These are phyloP conservation scores for Syzygium grande DNA, from an alignment of 345 rosid species.

Conservation along the genomic window DNA sequence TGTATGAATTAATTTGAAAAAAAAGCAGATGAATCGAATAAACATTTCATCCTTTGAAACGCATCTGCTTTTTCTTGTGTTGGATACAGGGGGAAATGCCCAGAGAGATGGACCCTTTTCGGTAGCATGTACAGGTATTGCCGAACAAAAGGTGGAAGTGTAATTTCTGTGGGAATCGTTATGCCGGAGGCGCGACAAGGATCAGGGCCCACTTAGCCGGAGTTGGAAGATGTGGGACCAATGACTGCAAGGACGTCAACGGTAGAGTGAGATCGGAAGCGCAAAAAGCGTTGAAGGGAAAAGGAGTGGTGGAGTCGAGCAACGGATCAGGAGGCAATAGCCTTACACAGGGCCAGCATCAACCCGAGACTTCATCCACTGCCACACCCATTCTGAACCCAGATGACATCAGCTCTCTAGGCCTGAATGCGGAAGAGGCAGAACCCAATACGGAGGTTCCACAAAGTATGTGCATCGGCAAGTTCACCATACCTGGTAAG, in stretches of 20 bases:
- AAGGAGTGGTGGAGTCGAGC: neutral
- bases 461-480: too few species aligned
- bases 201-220: neutral
- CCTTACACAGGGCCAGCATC: too few species aligned
- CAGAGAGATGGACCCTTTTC: neutral
- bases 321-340: neutral
- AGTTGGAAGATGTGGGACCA: neutral
- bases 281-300: neutral
- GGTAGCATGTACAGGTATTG: neutral
- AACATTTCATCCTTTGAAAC: too few species aligned
- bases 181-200: neutral
- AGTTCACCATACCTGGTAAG: too few species aligned
- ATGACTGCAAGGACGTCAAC: neutral
- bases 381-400: too few species aligned
- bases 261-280: neutral
- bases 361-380: too few species aligned
- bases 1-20: too few species aligned
- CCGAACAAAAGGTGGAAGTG: neutral
- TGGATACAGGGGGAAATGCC: constrained; percentile 43
- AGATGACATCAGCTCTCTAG: too few species aligned
- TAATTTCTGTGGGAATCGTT: neutral
- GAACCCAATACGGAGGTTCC: too few species aligned
- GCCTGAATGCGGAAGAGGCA: too few species aligned
- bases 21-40: too few species aligned
- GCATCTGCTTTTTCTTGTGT: constrained; percentile 23